Evolutionary conservation across 345 rosid species (phyloP).

Genomic region (Murraya koenigii): DNA sequence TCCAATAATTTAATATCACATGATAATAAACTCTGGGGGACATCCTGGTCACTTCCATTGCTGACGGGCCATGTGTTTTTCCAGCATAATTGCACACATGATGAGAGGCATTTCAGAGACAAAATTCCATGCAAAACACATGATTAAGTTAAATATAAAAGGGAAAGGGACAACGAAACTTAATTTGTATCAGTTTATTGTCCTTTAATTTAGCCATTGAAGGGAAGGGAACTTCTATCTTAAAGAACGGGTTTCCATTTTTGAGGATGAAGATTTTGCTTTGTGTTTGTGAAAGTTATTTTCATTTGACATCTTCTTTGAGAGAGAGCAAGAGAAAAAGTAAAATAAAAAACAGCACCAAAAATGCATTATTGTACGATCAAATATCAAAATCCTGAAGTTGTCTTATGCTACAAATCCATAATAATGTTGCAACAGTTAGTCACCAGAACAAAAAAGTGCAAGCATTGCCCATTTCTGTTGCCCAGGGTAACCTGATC

Average conservation of each 20-base stretch:
- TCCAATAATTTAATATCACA: background rate
- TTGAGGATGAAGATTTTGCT: constrained; percentile 6
- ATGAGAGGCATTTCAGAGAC: constrained; percentile 9
- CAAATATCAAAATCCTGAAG: background rate
- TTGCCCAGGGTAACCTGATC: background rate
- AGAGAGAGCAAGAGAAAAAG: no score
- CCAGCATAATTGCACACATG: constrained; percentile 11
- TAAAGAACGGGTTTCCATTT: background rate
- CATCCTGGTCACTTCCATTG: background rate
- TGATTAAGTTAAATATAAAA: background rate
- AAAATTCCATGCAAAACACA: constrained; percentile 2
- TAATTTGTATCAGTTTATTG: no score
- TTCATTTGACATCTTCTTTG: no score
- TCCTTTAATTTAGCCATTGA: background rate
- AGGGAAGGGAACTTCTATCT: background rate
- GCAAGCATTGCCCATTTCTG: background rate
- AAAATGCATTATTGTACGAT: constrained; percentile 17
- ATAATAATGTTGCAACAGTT: background rate
- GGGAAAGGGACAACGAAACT: background rate
- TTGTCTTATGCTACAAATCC: constrained; percentile 5
- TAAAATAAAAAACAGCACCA: background rate
- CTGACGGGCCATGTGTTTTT: constrained; percentile 17
- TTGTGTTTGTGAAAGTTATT: background rate
- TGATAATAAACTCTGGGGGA: background rate
- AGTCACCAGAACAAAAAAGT: constrained; percentile 16